Evolutionary conservation across 129 eudicot genomes (phyloP), one percentile per base, ranked within the genome.

Genomic region (Saposhnikovia divaricata): DNA sequence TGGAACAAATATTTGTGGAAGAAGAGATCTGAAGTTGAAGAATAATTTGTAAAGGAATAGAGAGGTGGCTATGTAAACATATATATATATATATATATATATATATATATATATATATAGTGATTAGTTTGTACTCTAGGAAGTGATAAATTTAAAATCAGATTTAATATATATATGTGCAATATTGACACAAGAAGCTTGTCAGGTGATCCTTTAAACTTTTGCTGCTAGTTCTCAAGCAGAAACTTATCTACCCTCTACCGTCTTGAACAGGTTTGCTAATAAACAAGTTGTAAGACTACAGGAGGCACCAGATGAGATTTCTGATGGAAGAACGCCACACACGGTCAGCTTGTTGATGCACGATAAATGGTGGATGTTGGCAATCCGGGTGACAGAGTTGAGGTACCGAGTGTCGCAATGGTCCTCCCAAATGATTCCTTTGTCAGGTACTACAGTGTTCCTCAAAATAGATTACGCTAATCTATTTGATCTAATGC

Each of bases 311-410:
- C 97, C 99, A 39, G 97, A 95, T 88, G 97, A 95, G 82, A 95
- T 95, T 77, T 96, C 97, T 47, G 99, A 95, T 78, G 99, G 99
- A 53, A 97, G 99, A 66, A 95, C 99, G 19, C 99, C 99, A 74
- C 98, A 95, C 83, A 95, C 98, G 1, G 97, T 92, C 38, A 95
- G 97, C 87, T 90, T 95, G 89, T 86, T 95, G 85, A 89, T 95
- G 99, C 99, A 95, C 69, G 99, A 95, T 85, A 95, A 90, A 83
- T 95, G 85, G 99, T 92, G 5, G 99, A 95, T 86, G 89, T 89
- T 71, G 99, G 87, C 72, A 95, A 90, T 87, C 99, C 99, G 31
- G 97, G 99, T 86, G 99, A 95, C 89, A 86, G 99, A 59, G 96
- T 92, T 84, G 99, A 92, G 91, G 99, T 95, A 82, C 85, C 39